These are phyloP conservation scores for Arthrobotrys entomopaga DNA, from an alignment of 2,329 filamentous ascomycete genomes.

Conservation along the genomic window DNA sequence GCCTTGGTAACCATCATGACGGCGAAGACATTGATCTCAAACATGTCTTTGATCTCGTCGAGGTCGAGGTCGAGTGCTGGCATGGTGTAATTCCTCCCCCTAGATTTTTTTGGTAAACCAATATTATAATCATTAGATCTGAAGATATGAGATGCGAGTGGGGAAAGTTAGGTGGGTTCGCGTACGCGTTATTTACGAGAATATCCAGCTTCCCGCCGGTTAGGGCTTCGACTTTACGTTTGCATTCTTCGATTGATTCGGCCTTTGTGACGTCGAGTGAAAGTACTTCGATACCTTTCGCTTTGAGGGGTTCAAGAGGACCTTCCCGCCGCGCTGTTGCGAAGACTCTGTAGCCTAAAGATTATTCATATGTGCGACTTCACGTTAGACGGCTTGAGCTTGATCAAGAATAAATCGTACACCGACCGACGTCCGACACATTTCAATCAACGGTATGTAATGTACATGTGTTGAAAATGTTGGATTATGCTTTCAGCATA, in stretches of 20 bases:
- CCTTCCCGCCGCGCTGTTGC: constrained; percentile 68
- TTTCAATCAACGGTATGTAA: background rate
- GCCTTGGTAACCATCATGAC: constrained; percentile 62
- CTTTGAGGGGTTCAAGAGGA: constrained; percentile 65
- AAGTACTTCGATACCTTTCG: constrained; percentile 66
- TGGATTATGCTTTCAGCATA: constrained; percentile 5
- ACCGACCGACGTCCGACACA: background rate
- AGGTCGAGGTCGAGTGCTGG: constrained; percentile 60
- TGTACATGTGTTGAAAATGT: constrained; percentile 33
- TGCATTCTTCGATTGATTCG: constrained; percentile 67
- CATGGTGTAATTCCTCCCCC: constrained; percentile 60
- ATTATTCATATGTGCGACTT: background rate
- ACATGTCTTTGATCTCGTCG: constrained; percentile 58
- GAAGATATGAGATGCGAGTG: too few relatives aligned
- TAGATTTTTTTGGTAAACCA: constrained; percentile 25
- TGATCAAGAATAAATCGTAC: too few relatives aligned
- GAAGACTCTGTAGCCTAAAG: constrained; percentile 67
- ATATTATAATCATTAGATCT: background rate
- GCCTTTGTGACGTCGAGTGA: constrained; percentile 68
- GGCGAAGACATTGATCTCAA: constrained; percentile 63
- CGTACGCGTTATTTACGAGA: constrained; percentile 71
- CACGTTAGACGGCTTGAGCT: too few relatives aligned
- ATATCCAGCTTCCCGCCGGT: constrained; percentile 69
- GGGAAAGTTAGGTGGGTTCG: background rate
- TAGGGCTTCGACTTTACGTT: constrained; percentile 64